Conservation (phyloP, 2,329 filamentous ascomycete species). For the Knoxdaviesia capensis region DNA sequence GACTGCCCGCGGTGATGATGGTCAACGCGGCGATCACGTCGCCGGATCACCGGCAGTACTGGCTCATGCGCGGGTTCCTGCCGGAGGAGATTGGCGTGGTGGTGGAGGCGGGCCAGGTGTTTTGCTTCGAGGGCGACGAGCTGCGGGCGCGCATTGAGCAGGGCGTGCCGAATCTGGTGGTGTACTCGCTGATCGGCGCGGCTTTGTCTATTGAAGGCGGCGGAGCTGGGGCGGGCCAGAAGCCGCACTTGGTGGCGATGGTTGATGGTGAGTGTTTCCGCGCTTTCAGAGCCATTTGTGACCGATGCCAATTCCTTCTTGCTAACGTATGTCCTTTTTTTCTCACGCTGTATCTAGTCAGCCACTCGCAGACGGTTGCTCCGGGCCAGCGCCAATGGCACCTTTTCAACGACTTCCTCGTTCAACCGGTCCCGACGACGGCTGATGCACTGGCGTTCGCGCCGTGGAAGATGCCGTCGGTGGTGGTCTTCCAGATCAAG, state of each 20-base stretch:
- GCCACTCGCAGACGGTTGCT: constrained; percentile 12
- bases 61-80: constrained; percentile 79
- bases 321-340: not conserved
- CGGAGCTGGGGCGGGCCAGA: constrained; percentile 33
- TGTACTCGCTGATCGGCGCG: constrained; percentile 82
- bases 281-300: no score
- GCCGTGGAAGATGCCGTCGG: constrained; percentile 79
- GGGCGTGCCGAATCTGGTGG: constrained; percentile 59
- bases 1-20: constrained; percentile 68
- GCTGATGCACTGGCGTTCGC: constrained; percentile 80
- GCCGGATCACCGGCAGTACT: constrained; percentile 57
- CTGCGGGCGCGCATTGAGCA: constrained; percentile 61
- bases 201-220: constrained; percentile 78
- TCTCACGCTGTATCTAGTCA: constrained; percentile 1
- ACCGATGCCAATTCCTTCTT: not conserved
- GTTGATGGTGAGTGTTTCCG: constrained; percentile 46
- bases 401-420: constrained; percentile 92
- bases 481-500: constrained; percentile 73
- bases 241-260: constrained; percentile 77
- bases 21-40: constrained; percentile 62
- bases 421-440: constrained; percentile 48
- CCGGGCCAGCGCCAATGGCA: constrained; percentile 63
- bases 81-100: constrained; percentile 89
- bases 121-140: constrained; percentile 87
- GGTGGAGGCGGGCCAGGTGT: constrained; percentile 76